A percentile compares a stretch with the other conserved stretches of the same genome.
phyloP scores from a whole-genome alignment of 257 asterid genomes.

The Solanum lycopersicoides region DNA sequence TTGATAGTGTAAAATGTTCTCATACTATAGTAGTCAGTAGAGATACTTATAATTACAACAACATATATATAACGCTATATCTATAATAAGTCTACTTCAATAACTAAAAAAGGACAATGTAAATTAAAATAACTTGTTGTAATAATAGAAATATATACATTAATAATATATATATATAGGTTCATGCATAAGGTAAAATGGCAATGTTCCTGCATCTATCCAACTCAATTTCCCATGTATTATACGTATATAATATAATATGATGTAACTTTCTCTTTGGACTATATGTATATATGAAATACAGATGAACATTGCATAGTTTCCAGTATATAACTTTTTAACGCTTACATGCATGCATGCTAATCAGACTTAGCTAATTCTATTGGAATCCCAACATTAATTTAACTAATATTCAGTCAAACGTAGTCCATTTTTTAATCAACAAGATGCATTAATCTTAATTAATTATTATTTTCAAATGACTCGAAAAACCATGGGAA shows the following conservation, averaged over 20 bases:
- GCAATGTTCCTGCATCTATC: neutral
- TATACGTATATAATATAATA: too few species aligned
- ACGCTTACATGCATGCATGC: neutral
- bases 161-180: neutral
- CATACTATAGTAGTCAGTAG: neutral
- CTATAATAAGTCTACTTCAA: neutral
- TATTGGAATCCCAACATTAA: neutral
- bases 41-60: neutral
- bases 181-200: neutral
- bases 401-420: neutral
- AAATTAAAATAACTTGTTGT: neutral
- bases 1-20: neutral
- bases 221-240: neutral
- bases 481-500: neutral
- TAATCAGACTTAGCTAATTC: neutral
- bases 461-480: neutral
- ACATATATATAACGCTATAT: neutral
- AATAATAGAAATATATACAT: neutral
- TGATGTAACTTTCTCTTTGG: neutral
- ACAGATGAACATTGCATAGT: neutral
- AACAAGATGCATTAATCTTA: neutral
- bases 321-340: neutral
- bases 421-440: neutral
- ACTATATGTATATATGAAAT: neutral
- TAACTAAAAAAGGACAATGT: neutral